These are phyloP conservation scores for Aquilaria sinensis DNA, from an alignment of 345 rosid species.

Conservation along the genomic window DNA sequence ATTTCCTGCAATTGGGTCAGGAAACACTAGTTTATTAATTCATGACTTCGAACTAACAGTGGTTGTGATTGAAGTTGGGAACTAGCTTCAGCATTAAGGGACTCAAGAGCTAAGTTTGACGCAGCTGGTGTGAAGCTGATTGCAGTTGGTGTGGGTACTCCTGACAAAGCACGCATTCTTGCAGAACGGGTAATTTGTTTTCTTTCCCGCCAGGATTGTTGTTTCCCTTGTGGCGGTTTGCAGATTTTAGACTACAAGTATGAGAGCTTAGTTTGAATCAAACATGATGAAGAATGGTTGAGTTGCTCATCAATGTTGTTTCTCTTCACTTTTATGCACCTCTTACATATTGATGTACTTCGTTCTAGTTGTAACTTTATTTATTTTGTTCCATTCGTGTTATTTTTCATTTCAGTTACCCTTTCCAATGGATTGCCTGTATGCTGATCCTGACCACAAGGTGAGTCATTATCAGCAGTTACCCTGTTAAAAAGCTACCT, in stretches of 20 bases:
- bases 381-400: no score
- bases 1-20: neutral
- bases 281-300: no score
- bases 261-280: no score
- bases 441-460: slow-evolving; percentile 59
- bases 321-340: no score
- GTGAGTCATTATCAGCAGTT: slow-evolving; percentile 19
- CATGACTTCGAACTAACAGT: neutral
- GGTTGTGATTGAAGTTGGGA: slow-evolving; percentile 57
- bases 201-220: no score
- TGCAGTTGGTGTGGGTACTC: slow-evolving; percentile 58
- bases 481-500: no score
- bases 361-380: no score
- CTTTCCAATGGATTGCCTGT: slow-evolving; percentile 60
- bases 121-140: slow-evolving; percentile 52
- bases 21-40: neutral
- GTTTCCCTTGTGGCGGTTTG: no score
- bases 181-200: slow-evolving; percentile 37
- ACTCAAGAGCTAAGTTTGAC: slow-evolving; percentile 39
- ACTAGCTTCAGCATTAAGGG: slow-evolving; percentile 53
- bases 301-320: no score
- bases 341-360: no score
- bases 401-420: slow-evolving; percentile 32
- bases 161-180: slow-evolving; percentile 47
- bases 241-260: no score